Conservation (phyloP, 768 basidiomycete species). For the Suillus luteus region DNA sequence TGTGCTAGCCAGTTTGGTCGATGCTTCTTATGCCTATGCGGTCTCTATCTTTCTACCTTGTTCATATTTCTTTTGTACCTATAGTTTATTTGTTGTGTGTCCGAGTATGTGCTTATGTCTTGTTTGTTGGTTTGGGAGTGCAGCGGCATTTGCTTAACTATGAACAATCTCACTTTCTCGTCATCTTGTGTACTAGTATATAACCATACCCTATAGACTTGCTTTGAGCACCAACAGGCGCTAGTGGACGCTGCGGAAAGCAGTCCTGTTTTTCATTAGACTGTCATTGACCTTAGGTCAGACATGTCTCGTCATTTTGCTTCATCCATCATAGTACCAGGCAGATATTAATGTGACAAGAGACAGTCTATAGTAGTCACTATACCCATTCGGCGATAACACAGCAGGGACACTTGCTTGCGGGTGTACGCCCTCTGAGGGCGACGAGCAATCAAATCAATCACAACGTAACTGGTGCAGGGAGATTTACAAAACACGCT, state of each 20-base stretch:
- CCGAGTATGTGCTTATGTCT: constrained; percentile 7
- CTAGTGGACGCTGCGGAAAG: neutral
- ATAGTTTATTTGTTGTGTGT: neutral
- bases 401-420: constrained; percentile 4
- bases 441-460: constrained; percentile 5
- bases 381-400: neutral
- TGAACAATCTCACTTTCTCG: constrained; percentile 16
- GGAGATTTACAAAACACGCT: constrained; percentile 3
- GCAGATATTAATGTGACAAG: constrained; percentile 3
- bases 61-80: constrained; percentile 10
- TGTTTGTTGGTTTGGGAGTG: constrained; percentile 7
- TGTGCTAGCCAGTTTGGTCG: constrained; percentile 1
- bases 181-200: constrained; percentile 4
- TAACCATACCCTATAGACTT: constrained; percentile 18
- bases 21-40: constrained; percentile 7
- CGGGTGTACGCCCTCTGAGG: neutral
- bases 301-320: neutral
- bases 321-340: neutral
- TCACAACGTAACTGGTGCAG: constrained; percentile 6
- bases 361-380: neutral
- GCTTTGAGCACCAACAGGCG: constrained; percentile 7
- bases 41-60: neutral
- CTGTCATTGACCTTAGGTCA: neutral
- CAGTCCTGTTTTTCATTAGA: neutral
- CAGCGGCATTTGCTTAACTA: constrained; percentile 4